Base-by-base conservation (phyloP, 305 asterid species). In the Fraxinus paxiana region DNA sequence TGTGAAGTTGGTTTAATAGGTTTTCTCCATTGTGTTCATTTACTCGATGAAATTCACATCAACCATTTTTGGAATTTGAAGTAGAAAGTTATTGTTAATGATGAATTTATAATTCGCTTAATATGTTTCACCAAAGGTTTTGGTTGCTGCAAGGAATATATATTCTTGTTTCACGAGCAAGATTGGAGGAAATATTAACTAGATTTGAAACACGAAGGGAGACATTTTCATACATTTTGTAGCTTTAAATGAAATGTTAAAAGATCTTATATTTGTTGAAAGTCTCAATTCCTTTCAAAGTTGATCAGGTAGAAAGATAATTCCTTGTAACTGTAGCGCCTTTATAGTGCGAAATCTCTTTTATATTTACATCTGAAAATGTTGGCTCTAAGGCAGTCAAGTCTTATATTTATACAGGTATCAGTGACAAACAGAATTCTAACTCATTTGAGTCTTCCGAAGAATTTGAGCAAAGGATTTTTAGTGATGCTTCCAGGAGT, bases 381-480 rank as follows among this genome's bases (percentile, higher is more conserved):
- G 67, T 76, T 20, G 20, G 56, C 41, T 41, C 22, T 33, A 8
- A 37, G 33, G 54, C 17, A 18, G 69, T 4, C 33, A 10, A 10
- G 76, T 78, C 76, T 77, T 56, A 79, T 4, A 28, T 15, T 71
- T 76, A 63, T 73, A 9, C 87, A 87, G 89, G 48, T 28, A 7
- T 72, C 73, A 83, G 77, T 75, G 82, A 78, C 31, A 82, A 81
- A 79, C 76, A 77, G 51, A 86, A 77, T 0, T 51, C 54, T 6
- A 84, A 89, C 81, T 51, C 88, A 6, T 54, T 72, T 6, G 93
- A 84, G 80, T 82, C 90, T 1, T 13, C 77, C 73, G 92, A 86
- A 79, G 91, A 88, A 67, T 87, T 83, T 81, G 90, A 80, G 84
- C 87, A 82, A 67, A 85, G 87, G 34, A 78, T 80, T 63, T 86